phyloP scores from a whole-genome alignment of 78 protist genomes.

The Creolimax fragrantissima region DNA sequence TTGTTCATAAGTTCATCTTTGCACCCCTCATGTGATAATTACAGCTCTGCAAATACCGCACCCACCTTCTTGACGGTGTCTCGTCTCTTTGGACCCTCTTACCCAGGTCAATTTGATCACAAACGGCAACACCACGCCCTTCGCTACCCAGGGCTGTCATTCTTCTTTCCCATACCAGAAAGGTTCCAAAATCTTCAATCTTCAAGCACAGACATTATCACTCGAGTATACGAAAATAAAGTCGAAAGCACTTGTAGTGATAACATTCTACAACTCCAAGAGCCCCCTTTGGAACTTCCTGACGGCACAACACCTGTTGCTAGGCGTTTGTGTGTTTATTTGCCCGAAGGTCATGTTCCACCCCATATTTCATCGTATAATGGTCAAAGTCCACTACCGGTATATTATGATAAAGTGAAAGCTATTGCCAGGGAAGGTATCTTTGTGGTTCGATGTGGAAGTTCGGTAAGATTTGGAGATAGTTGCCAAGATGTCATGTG shows the following conservation, averaged over 20 bases:
- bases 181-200: neutral
- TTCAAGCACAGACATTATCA: neutral
- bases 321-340: slow-evolving; percentile 35
- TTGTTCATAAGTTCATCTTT: no score
- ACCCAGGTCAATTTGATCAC: slow-evolving; percentile 5
- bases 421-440: no score
- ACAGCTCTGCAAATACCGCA: neutral
- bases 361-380: no score
- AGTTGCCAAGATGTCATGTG: no score
- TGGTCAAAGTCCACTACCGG: no score
- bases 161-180: slow-evolving; percentile 11
- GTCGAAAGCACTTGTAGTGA: neutral
- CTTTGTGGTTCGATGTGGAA: no score
- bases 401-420: no score
- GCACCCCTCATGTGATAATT: neutral
- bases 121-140: slow-evolving; percentile 6
- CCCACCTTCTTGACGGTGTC: neutral
- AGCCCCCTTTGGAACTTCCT: slow-evolving; percentile 45
- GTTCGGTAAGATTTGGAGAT: no score
- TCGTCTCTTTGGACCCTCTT: slow-evolving; percentile 13
- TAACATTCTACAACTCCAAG: neutral
- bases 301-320: slow-evolving; percentile 63
- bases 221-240: neutral
- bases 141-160: slow-evolving; percentile 15
- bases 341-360: slow-evolving; percentile 32